A percentile compares a stretch with the other conserved stretches of the same genome.
phyloP scores from a whole-genome alignment of 179 eudicot genomes.

The Silene noctiflora region DNA sequence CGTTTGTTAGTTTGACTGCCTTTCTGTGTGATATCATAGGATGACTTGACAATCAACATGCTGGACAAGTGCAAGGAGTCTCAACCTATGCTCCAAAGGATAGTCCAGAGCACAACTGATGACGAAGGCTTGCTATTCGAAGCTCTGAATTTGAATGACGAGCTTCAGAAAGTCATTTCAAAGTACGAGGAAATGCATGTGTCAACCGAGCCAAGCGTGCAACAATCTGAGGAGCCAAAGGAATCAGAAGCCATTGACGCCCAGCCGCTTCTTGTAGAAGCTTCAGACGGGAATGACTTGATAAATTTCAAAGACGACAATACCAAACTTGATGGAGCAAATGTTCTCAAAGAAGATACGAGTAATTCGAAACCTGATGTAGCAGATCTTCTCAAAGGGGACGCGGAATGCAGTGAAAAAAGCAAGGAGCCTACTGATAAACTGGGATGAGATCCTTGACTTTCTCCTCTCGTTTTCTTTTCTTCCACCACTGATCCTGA shows the following conservation, averaged over 20 bases:
- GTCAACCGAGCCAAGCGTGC: constrained; percentile 27
- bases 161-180: constrained; percentile 66
- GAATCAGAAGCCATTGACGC: constrained; percentile 23
- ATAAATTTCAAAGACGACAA: constrained; percentile 22
- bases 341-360: constrained; percentile 4
- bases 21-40: constrained; percentile 43
- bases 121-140: constrained; percentile 79
- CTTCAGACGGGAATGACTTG: constrained; percentile 25
- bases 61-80: constrained; percentile 84
- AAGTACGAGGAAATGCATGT: constrained; percentile 54
- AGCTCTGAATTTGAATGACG: constrained; percentile 83
- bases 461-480: not conserved
- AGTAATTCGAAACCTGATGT: not conserved
- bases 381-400: constrained; percentile 12
- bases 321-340: constrained; percentile 8
- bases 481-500: constrained; percentile 4
- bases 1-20: not conserved
- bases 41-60: constrained; percentile 73
- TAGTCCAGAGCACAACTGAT: constrained; percentile 66
- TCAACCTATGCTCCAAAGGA: constrained; percentile 65
- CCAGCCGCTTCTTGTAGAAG: constrained; percentile 18
- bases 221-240: constrained; percentile 18
- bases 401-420: constrained; percentile 20
- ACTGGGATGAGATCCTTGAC: constrained; percentile 9
- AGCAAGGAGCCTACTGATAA: constrained; percentile 14